Evolutionary conservation across 441 rosid species (phyloP), one percentile per base, ranked within the genome.

Genomic region (Pelargonium fulgidum): DNA sequence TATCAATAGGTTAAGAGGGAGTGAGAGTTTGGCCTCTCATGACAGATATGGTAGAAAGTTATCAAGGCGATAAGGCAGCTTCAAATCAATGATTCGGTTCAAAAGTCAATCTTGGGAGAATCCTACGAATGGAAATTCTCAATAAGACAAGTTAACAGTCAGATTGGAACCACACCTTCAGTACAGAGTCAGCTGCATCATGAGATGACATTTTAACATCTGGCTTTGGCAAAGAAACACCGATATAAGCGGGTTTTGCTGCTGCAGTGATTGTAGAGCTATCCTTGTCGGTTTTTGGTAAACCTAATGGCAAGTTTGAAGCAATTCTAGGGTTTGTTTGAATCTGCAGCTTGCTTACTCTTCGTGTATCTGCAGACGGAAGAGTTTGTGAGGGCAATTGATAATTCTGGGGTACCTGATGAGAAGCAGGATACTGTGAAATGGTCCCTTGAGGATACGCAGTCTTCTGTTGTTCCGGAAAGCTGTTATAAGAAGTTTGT

Each of bases 311-410:
- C 85, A 92, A 80, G 80, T 88, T 89, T 77, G 98, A 85, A 77
- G 91, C 95, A 80, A 92, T 91, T 84, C 92, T 88, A 76, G 98
- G 99, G 82, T 95, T 95, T 79, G 97, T 89, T 69, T 88, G 96
- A 78, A 92, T 89, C 88, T 92, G 96, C 79, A 92, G 72, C 80
- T 86, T 90, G 88, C 85, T 84, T 80, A 77, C 89, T 82, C 91
- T 89, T 79, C 75, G 88, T 10, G 89, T 65, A 77, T 88, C 93
- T 48, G 80, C 66, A 52, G 85, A 64, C 33, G 83, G 83, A 73
- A 78, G 58, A 44, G 82, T 74, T 77, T 84, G 96, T 69, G 75
- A 58, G 70, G 91, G 83, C 65, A 79, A 73, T 70, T 74, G 89
- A 81, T 80, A 85, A 82, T 58, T 85, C 72, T 80, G 85, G 22